Percentiles rank a stretch among this genome's conserved stretches.
Evolutionary conservation across 768 basidiomycete species (phyloP).

Genomic region (Candolleomyces aberdarensis): DNA sequence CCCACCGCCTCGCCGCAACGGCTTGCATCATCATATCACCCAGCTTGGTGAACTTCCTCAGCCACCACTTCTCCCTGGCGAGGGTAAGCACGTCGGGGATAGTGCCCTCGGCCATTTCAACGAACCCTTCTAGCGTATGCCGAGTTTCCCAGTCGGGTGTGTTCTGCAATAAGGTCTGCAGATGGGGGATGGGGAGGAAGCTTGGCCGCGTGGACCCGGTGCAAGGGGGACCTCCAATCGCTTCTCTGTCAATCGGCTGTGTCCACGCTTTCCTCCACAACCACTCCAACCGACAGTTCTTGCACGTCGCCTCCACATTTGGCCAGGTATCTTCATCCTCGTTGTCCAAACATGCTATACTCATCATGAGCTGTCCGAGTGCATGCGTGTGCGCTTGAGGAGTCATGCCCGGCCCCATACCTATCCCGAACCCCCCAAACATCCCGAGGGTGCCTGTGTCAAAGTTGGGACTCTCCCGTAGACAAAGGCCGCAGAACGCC

Average conservation of each 20-base stretch:
- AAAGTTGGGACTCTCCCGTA: slow-evolving; percentile 54
- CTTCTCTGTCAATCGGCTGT: slow-evolving; percentile 50
- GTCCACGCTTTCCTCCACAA: slow-evolving; percentile 57
- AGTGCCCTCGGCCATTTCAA: slow-evolving; percentile 70
- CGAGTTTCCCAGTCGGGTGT: slow-evolving; percentile 63
- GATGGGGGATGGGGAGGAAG: neutral
- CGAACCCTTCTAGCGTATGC: slow-evolving; percentile 64
- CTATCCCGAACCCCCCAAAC: neutral
- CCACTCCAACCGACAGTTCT: slow-evolving; percentile 61
- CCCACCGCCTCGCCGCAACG: slow-evolving; percentile 52
- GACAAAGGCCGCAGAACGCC: slow-evolving; percentile 65
- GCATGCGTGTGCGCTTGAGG: slow-evolving; percentile 9
- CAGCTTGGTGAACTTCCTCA: slow-evolving; percentile 61
- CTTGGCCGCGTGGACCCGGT: neutral
- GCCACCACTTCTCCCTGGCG: slow-evolving; percentile 71
- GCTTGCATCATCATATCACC: slow-evolving; percentile 66
- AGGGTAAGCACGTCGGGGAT: slow-evolving; percentile 57
- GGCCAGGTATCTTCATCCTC: slow-evolving; percentile 73
- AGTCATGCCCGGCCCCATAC: neutral
- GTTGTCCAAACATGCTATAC: slow-evolving; percentile 58
- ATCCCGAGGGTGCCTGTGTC: slow-evolving; percentile 21
- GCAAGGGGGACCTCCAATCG: slow-evolving; percentile 46
- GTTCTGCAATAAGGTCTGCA: neutral
- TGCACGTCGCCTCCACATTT: slow-evolving; percentile 63
- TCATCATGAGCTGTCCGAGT: neutral